Percentiles rank a stretch among this genome's conserved stretches.
phyloP scores from a whole-genome alignment of 2,329 filamentous ascomycete species.

The Arthrobotrys iridis region DNA sequence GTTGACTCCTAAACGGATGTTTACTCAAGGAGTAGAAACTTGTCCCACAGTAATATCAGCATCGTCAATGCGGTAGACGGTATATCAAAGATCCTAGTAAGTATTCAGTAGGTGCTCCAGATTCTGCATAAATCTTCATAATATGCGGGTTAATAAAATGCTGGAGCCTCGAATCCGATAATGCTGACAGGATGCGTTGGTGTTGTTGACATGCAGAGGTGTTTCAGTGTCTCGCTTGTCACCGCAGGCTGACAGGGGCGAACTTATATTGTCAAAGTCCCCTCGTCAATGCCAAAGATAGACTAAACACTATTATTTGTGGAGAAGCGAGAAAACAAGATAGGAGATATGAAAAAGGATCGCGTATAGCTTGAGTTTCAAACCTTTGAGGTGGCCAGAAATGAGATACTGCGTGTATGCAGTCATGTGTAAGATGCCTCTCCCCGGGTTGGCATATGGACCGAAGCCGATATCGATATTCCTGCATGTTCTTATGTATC shows the following conservation, averaged over 20 bases:
- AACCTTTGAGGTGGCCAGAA: neutral
- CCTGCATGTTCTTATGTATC: neutral
- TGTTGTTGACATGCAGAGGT: neutral
- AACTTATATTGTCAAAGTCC: neutral
- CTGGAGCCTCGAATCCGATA: too few relatives aligned
- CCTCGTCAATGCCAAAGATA: neutral
- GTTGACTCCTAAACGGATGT: neutral
- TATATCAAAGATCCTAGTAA: neutral
- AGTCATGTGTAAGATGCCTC: constrained; percentile 5
- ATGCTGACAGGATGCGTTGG: constrained; percentile 11
- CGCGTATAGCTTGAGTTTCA: neutral
- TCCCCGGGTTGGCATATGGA: neutral
- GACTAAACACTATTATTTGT: neutral
- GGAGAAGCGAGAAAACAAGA: neutral
- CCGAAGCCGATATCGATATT: neutral
- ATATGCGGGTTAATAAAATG: neutral
- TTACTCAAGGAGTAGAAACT: neutral
- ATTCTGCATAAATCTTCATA: neutral
- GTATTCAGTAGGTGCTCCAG: constrained; percentile 1
- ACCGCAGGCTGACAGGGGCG: constrained; percentile 15
- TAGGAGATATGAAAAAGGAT: neutral
- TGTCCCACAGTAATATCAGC: constrained; percentile 7
- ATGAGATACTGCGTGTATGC: constrained; percentile 4
- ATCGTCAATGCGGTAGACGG: constrained; percentile 13
- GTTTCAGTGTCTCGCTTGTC: constrained; percentile 17